phyloP scores from a whole-genome alignment of 1,284 basidiomycete species.

The Leucoagaricus sp. region DNA sequence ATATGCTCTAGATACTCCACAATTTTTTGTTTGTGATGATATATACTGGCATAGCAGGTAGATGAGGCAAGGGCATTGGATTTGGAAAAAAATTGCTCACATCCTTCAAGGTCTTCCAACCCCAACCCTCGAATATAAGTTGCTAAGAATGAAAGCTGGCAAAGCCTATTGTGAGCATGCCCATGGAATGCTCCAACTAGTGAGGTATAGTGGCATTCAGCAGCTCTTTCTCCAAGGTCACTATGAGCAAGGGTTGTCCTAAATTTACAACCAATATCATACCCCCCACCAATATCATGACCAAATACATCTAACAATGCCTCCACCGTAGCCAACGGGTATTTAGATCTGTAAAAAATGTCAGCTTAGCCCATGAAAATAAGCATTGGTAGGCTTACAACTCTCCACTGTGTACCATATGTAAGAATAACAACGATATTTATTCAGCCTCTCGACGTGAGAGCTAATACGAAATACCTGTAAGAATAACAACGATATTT shows the following conservation, averaged over 20 bases:
- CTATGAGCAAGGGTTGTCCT: constrained; percentile 18
- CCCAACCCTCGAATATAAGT: constrained; percentile 29
- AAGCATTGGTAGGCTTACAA: too few species aligned
- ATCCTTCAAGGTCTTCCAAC: constrained; percentile 32
- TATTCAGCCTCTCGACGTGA: too few species aligned
- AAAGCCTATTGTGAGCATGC: constrained; percentile 31
- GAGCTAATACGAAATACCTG: too few species aligned
- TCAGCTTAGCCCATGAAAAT: too few species aligned
- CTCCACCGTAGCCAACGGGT: constrained; percentile 30
- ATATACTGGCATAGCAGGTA: constrained; percentile 25
- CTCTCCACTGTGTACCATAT: too few species aligned
- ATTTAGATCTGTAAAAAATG: too few species aligned
- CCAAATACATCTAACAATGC: constrained; percentile 28
- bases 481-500: too few species aligned
- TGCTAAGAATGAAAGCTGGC: constrained; percentile 27
- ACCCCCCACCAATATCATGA: constrained; percentile 25
- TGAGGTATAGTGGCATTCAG: constrained; percentile 7
- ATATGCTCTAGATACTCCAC: constrained; percentile 21
- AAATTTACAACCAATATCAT: constrained; percentile 29
- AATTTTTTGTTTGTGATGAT: constrained; percentile 27
- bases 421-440: too few species aligned
- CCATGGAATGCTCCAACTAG: constrained; percentile 34
- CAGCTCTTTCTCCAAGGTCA: constrained; percentile 13
- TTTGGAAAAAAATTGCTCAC: constrained; percentile 31
- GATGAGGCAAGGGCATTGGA: constrained; percentile 28